Evolutionary conservation across 2,329 filamentous ascomycete genomes (phyloP), one percentile per base, ranked within the genome.

Genomic region (Rugonectria rugulosa): DNA sequence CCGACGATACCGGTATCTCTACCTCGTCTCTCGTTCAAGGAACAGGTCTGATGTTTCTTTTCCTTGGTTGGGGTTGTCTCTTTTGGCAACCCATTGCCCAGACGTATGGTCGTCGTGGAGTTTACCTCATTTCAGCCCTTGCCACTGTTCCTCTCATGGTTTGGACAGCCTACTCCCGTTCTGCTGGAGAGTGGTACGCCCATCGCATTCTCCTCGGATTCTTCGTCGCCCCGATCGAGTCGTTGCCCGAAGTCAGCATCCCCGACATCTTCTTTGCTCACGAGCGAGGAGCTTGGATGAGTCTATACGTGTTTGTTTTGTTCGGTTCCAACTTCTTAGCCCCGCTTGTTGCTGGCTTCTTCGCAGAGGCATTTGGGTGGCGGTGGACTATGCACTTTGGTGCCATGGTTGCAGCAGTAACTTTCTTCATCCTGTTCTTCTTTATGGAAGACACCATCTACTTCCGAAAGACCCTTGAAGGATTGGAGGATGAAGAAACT

Each of bases 361-460:
- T 84, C 56, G 72, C 73, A 31, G 75, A 81, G 36, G 73, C 73
- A 2, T 72, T 75, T 56, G 79, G 79, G 3, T 83, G 80, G 80
- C 57, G 75, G 49, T 83, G 80, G 78, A 67, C 66, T 17, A 66
- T 74, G 55, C 64, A 71, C 49, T 84, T 81, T 74, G 79, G 78
- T 27, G 80, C 83, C 5, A 85, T 87, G 23, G 77, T 86, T 59
- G 68, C 72, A 3, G 81, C 70, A 1, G 68, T 79, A 2, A 74
- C 71, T 9, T 79, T 81, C 31, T 62, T 86, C 15, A 75, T 84
- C 59, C 69, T 81, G 2, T 85, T 84, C 71, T 81, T 87, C 62
- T 79, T 81, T 67, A 79, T 85, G 75, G 84, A 87, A 67, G 84
- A 87, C 68, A 85, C 84, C 5, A 86, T 83, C 65, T 85, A 80